Percentiles rank a stretch among this genome's conserved stretches.
phyloP scores from a whole-genome alignment of 1,139 yeast species.

The Saccharomyces hybrid region DNA sequence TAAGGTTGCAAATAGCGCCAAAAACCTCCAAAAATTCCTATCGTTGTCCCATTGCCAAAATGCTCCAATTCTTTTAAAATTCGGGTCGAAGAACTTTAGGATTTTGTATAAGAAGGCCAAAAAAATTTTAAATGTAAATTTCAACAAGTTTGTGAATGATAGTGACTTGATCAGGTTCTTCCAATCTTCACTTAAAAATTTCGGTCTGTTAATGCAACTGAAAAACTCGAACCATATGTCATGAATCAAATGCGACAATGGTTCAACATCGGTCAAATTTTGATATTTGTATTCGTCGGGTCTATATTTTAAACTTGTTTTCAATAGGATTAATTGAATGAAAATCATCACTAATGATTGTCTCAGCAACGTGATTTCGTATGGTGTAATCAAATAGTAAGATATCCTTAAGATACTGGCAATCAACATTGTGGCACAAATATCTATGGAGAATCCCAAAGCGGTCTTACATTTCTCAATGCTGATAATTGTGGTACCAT shows the following conservation, averaged over 20 bases:
- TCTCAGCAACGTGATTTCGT: slow-evolving; percentile 62
- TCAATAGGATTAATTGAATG: slow-evolving; percentile 59
- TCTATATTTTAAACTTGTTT: slow-evolving; percentile 56
- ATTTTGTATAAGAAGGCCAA: slow-evolving; percentile 32
- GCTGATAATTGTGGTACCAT: slow-evolving; percentile 71
- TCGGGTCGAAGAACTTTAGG: slow-evolving; percentile 59
- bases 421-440: slow-evolving; percentile 83
- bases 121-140: slow-evolving; percentile 21
- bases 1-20: slow-evolving; percentile 40
- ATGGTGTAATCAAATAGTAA: slow-evolving; percentile 73
- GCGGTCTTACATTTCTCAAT: slow-evolving; percentile 59
- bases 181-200: slow-evolving; percentile 24
- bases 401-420: slow-evolving; percentile 67
- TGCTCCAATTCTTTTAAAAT: slow-evolving; percentile 52
- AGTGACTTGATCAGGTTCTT: slow-evolving; percentile 15
- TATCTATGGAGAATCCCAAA: slow-evolving; percentile 76
- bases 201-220: slow-evolving; percentile 11
- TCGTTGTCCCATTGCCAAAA: slow-evolving; percentile 86
- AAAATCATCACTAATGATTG: slow-evolving; percentile 74
- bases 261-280: slow-evolving; percentile 26
- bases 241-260: slow-evolving; percentile 23
- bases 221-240: slow-evolving; percentile 30
- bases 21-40: slow-evolving; percentile 57
- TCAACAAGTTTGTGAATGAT: slow-evolving; percentile 16
- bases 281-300: slow-evolving; percentile 33